Evolutionary conservation across 1,284 basidiomycete genomes (phyloP), one percentile per base, ranked within the genome.

Genomic region (Cryptococcus wingfieldii): DNA sequence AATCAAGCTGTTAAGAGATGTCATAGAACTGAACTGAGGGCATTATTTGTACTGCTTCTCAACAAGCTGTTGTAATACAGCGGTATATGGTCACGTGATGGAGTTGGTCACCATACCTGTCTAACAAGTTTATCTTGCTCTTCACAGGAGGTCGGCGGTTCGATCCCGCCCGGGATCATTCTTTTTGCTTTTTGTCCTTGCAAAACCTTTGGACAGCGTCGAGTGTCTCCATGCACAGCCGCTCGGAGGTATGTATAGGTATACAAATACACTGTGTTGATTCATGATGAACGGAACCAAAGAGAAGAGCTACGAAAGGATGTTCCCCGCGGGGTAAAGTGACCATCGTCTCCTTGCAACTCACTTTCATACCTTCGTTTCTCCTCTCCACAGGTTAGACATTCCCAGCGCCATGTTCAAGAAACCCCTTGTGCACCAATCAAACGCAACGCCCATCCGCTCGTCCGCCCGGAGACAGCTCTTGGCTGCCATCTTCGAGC

Each of bases 381-480:
- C 10, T 25, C 23, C 16, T 9, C 38, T 37, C 25, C 46, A 23
- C 18, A 12, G 34, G 12, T 45, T 42, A 8, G 14, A 14, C 19
- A 14, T 39, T 19, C 31, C 12, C 23, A 23, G 23, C 3, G 14
- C 43, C 31, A 77, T 77, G 76, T 77, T 76, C 70, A 76, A 76
- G 58, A 77, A 76, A 56, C 64, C 74, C 7, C 61, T 75, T 10
- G 66, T 73, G 3, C 70, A 74, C 58, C 69, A 76, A 55, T 70
- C 69, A 5, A 74, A 75, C 48, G 70, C 75, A 27, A 76, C 76
- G 9, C 73, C 76, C 2, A 59, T 77, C 9, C 69, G 75, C 25
- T 75, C 72, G 0, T 76, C 74, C 3, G 72, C 74, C 37, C 59
- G 75, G 28, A 61, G 76, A 37, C 71, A 71, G 51, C 66, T 77